A percentile compares a stretch with the other conserved stretches of the same genome.
Evolutionary conservation across 306 rosid species (phyloP).

Genomic region (Ammopiptanthus mongolicus): DNA sequence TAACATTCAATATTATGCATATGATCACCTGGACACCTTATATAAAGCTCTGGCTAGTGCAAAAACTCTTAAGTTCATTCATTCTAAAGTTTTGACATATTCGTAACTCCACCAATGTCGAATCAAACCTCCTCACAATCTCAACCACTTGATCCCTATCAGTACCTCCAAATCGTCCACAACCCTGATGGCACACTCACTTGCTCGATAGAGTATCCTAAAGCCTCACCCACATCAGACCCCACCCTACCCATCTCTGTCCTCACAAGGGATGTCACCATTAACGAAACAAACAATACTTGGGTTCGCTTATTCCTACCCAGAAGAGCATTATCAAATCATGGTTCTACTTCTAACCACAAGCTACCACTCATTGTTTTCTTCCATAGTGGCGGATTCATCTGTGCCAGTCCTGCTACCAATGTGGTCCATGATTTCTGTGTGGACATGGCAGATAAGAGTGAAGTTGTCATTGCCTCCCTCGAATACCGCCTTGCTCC

Average conservation of each 20-base stretch:
- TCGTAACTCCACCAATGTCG: neutral
- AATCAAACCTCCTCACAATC: neutral
- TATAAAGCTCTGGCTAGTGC: neutral
- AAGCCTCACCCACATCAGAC: conserved; percentile 15
- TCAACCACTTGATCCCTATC: conserved; percentile 18
- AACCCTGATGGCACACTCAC: conserved; percentile 37
- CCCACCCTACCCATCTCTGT: neutral
- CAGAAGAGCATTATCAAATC: neutral
- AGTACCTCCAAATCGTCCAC: neutral
- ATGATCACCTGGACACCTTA: neutral
- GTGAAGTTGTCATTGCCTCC: conserved; percentile 25
- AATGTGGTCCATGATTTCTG: conserved; percentile 15
- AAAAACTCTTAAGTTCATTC: neutral
- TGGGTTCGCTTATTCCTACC: conserved; percentile 33
- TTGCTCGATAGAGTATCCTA: conserved; percentile 3
- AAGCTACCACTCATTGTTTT: conserved; percentile 35
- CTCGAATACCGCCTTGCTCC: conserved; percentile 43
- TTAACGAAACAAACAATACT: conserved; percentile 37
- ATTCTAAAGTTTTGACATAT: neutral
- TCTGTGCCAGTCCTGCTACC: conserved; percentile 10
- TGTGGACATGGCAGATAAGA: neutral
- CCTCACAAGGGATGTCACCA: conserved; percentile 40
- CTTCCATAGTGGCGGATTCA: conserved; percentile 43
- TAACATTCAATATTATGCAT: too few species aligned
- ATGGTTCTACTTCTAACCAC: neutral